Evolutionary conservation across 2,329 filamentous ascomycete genomes (phyloP), one percentile per base, ranked within the genome.

Genomic region (Talaromyces islandicus): DNA sequence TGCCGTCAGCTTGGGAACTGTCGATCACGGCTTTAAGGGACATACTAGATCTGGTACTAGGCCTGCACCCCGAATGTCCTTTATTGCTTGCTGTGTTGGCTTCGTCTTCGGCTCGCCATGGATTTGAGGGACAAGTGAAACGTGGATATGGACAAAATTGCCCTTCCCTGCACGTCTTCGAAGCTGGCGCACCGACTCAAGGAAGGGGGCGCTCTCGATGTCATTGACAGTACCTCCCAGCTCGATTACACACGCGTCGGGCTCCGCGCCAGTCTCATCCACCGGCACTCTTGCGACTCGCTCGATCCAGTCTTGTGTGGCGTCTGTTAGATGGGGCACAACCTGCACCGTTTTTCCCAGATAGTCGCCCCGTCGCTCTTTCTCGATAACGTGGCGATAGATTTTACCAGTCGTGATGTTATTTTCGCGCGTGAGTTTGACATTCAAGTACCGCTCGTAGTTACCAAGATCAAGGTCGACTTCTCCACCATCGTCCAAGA

Each of bases 371-470:
- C 55, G 52, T 51, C 58, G 52, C 27, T 60, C 58, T 43, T 85
- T 86, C 70, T 92, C 85, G 68, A 96, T 92, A 57, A 97, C 92
- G 68, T 89, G 86, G 70, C 91, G 83, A 78, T 97, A 97, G 67
- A 97, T 91, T 80, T 97, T 97, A 71, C 94, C 94, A 6, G 93
- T 96, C 4, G 94, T 99, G 76, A 99, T 96, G 77, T 97, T 97
- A 80, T 93, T 91, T 68, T 96, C 92, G 63, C 88, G 83, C 9
- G 86, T 91, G 63, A 97, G 82, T 59, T 88, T 90, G 65, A 92
- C 88, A 70, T 88, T 88, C 58, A 96, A 86, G 72, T 96, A 96
- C 50, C 88, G 83, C 73, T 90, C 88, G 76, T 90, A 90, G 75
- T 90, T 90, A 65, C 88, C 88, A 35, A 91, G 80, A 72, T 91